A percentile compares a stretch with the other conserved stretches of the same genome.
Evolutionary conservation across 768 basidiomycete genomes (phyloP).

Genomic region (Termitomyces titanicus): DNA sequence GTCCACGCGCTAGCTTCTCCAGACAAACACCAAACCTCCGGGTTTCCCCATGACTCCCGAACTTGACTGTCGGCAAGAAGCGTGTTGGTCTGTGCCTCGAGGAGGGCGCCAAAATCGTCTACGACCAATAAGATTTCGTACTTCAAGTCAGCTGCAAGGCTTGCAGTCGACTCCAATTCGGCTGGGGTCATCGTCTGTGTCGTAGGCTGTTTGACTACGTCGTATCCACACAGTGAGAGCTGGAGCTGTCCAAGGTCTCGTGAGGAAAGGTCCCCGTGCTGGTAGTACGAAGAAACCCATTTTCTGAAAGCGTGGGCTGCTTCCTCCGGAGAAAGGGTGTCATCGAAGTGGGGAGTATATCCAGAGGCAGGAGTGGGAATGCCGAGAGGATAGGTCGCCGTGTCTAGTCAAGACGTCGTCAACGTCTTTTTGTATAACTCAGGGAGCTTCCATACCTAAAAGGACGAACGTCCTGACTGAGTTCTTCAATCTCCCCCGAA

Average conservation of each 20-base stretch:
- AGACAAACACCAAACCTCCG: background rate
- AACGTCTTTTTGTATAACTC: too few relatives aligned
- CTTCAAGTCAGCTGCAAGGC: too few relatives aligned
- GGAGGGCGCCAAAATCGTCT: background rate
- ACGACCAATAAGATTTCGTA: too few relatives aligned
- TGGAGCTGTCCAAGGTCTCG: background rate
- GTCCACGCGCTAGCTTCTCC: background rate
- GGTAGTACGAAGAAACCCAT: too few relatives aligned
- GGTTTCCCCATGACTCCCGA: background rate
- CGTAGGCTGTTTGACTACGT: background rate
- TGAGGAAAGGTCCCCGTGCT: background rate
- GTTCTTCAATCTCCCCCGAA: constrained; percentile 13
- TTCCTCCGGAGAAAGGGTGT: too few relatives aligned
- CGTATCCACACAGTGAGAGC: background rate
- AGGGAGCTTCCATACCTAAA: too few relatives aligned
- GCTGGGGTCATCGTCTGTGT: background rate
- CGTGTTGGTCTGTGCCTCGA: background rate
- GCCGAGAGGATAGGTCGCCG: too few relatives aligned
- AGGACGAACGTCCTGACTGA: constrained; percentile 19
- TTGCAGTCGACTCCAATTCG: too few relatives aligned
- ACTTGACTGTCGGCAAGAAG: background rate
- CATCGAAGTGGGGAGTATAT: too few relatives aligned
- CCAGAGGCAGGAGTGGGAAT: too few relatives aligned
- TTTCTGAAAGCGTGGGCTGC: too few relatives aligned
- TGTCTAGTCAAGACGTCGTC: too few relatives aligned